phyloP scores from a whole-genome alignment of 768 basidiomycete species.

The Auricularia heimuer region DNA sequence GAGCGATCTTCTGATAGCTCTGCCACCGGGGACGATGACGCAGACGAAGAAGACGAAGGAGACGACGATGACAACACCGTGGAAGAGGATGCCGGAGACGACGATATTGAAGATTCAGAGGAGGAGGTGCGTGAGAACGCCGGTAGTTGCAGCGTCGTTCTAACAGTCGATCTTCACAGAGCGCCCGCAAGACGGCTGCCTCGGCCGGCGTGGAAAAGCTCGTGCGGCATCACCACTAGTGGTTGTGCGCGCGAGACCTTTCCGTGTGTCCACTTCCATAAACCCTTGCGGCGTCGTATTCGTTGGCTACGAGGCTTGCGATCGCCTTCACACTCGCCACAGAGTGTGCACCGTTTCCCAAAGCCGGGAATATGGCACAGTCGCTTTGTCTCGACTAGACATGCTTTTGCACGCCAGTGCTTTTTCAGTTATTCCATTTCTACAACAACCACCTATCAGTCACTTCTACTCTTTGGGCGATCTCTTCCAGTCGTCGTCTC shows the following conservation, averaged over 20 bases:
- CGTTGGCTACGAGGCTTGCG: too few species aligned
- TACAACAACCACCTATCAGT: too few species aligned
- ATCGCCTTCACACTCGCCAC: too few species aligned
- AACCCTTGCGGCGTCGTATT: too few species aligned
- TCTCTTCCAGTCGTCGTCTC: not conserved
- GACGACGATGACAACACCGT: constrained; percentile 12
- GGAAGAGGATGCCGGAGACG: constrained; percentile 16
- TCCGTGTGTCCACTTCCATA: not conserved
- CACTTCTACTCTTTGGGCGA: too few species aligned
- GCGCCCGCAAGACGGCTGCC: constrained; percentile 13
- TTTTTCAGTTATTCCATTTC: too few species aligned
- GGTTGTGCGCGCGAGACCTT: not conserved
- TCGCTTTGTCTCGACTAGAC: too few species aligned
- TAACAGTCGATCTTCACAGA: constrained; percentile 1
- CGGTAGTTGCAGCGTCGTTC: not conserved
- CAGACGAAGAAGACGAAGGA: constrained; percentile 16
- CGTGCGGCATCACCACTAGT: constrained; percentile 29
- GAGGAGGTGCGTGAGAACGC: constrained; percentile 19
- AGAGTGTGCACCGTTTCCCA: too few species aligned
- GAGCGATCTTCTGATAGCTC: not conserved
- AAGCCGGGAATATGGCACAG: too few species aligned
- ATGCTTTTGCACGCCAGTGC: too few species aligned
- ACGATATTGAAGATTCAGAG: constrained; percentile 18
- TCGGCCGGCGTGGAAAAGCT: constrained; percentile 46
- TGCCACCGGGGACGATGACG: constrained; percentile 21